These are phyloP conservation scores for Penicillium sp. DNA, from an alignment of 2,329 filamentous ascomycete genomes.

Conservation along the genomic window DNA sequence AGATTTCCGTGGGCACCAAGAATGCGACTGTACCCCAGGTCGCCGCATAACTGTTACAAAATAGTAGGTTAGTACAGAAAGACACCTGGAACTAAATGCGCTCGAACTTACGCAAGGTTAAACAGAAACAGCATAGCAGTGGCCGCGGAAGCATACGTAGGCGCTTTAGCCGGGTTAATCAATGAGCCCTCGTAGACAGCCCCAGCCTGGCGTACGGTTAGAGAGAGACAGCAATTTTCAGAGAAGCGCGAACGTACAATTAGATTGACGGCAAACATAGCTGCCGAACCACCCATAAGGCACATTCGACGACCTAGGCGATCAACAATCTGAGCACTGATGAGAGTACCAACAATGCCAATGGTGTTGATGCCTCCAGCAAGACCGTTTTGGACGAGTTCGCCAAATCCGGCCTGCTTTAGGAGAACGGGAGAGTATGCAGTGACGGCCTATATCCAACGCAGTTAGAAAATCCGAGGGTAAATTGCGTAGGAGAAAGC, in stretches of 20 bases:
- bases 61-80: background rate
- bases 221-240: background rate
- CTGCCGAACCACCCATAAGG: conserved; percentile 39
- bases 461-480: conserved; percentile 25
- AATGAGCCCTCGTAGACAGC: conserved; percentile 43
- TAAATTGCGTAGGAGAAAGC: too few relatives aligned
- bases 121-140: conserved; percentile 48
- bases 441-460: conserved; percentile 31
- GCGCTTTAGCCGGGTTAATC: conserved; percentile 33
- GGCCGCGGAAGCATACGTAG: conserved; percentile 43
- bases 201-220: conserved; percentile 32
- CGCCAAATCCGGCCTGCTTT: conserved; percentile 36
- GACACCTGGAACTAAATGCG: background rate
- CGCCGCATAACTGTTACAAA: conserved; percentile 41
- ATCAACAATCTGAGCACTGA: conserved; percentile 51
- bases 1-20: conserved; percentile 54
- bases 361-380: conserved; percentile 51
- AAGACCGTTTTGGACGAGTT: conserved; percentile 42
- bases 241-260: conserved; percentile 26
- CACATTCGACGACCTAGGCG: conserved; percentile 45
- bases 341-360: conserved; percentile 50
- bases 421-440: conserved; percentile 32
- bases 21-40: conserved; percentile 52
- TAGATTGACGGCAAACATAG: conserved; percentile 42
- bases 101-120: conserved; percentile 22